Percentiles rank a stretch among this genome's conserved stretches.
Evolutionary conservation across 2,329 filamentous ascomycete species (phyloP).

Genomic region (Ophiostoma australiae): DNA sequence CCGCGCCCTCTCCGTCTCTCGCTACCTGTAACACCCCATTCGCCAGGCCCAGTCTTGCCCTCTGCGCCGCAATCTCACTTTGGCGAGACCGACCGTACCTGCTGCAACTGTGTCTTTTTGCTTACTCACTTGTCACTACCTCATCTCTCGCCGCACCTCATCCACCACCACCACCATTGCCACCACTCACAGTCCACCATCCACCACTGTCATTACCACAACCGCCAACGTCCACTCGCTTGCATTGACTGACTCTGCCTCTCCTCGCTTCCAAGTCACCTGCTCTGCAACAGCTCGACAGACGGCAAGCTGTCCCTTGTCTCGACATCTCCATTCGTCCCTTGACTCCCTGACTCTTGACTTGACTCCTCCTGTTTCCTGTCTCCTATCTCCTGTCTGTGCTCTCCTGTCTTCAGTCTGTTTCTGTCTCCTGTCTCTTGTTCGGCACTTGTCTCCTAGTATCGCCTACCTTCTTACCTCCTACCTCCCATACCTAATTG

Average conservation of each 20-base stretch:
- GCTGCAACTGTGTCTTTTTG: slow-evolving; percentile 2
- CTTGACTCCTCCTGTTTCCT: not conserved
- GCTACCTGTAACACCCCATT: slow-evolving; percentile 30
- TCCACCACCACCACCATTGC: not conserved
- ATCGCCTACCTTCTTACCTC: not conserved
- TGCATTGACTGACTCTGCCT: not conserved
- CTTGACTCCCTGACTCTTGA: not conserved
- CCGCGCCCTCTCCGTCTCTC: slow-evolving; percentile 21
- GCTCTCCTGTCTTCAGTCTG: not conserved
- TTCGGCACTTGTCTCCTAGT: not conserved
- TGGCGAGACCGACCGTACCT: slow-evolving; percentile 14
- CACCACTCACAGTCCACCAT: not conserved
- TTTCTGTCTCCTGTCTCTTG: slow-evolving; percentile 4
- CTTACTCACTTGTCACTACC: slow-evolving; percentile 8
- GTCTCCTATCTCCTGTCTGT: not conserved
- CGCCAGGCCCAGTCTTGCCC: slow-evolving; percentile 20
- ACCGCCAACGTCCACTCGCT: slow-evolving; percentile 4
- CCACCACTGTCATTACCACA: not conserved
- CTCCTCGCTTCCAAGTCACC: not conserved
- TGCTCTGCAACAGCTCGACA: slow-evolving; percentile 11
- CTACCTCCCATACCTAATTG: not conserved
- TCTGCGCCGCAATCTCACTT: slow-evolving; percentile 20
- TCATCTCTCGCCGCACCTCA: not conserved
- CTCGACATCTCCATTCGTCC: slow-evolving; percentile 8
- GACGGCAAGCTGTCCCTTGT: not conserved